Evolutionary conservation across 768 basidiomycete genomes (phyloP), one percentile per base, ranked within the genome.

Genomic region (Pleurotus djamor): DNA sequence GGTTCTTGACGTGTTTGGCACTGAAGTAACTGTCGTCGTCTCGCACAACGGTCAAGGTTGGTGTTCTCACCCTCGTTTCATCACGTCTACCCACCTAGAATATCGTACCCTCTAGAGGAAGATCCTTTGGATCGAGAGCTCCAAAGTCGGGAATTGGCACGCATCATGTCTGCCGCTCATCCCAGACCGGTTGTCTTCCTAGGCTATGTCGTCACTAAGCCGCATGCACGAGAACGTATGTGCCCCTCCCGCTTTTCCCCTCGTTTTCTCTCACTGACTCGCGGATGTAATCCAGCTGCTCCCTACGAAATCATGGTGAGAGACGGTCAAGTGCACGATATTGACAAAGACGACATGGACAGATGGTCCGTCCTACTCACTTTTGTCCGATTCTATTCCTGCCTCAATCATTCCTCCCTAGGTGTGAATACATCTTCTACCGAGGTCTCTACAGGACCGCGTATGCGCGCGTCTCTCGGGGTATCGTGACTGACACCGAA

Each of bases 381-480:
- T 12, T 10, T 62, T 48, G 13, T 6, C 0, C 5, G 21, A 32
- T 5, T 2, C 45, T 49, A 5, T 13, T 37, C 48, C 47, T 57
- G 45, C 50, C 28, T 52, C 13, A 48, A 5, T 14, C 17, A n/a
- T 10, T 2, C 4, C 45, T 17, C 12, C 10, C n/a, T 60, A 89
- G 91, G 91, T 96, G 94, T 74, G 91, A 96, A 76, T 96, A 96
- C 67, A 92, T 96, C 52, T 74, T 92, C 28, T 96, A 92, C 69
- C 83, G 93, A 9, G 91, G 88, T 1, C 66, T 93, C 28, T 88
- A 91, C 67, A 80, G 90, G 14, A 91, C 89, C 2, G 76, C 87
- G n/a, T 96, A 92, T 68, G 93, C 89, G 0, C 83, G 94, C 14
- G 71, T 96, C 14, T 91, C 92, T 9, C 83, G 92, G 16, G 87